Conservation (phyloP, 2,329 filamentous ascomycete species). For the Fusarium sp. region DNA sequence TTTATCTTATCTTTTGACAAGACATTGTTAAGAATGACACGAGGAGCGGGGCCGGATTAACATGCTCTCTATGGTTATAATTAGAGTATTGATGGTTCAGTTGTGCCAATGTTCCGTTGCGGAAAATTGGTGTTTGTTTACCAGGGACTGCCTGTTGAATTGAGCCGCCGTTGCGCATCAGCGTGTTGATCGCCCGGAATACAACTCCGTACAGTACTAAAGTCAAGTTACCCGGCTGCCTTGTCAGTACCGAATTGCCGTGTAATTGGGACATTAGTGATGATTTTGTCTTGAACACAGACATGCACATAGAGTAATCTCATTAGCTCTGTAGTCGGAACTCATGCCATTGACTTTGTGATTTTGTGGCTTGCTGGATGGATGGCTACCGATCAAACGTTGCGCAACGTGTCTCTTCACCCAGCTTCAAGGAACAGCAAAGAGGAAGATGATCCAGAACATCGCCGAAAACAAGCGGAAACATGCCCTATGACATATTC, state of each 20-base stretch:
- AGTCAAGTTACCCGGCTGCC: background rate
- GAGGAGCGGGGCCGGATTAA: constrained; percentile 1
- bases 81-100: background rate
- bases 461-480: background rate
- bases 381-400: background rate
- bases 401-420: background rate
- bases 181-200: background rate
- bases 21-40: background rate
- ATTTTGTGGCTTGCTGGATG: background rate
- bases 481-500: background rate
- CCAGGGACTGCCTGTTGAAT: background rate
- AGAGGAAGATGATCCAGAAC: background rate
- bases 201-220: background rate
- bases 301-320: background rate
- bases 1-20: constrained; percentile 30
- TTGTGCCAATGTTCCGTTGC: background rate
- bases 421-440: background rate
- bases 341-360: background rate
- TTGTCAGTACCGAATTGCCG: background rate
- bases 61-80: constrained; percentile 1
- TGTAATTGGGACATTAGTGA: background rate
- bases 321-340: background rate
- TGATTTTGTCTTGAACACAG: background rate
- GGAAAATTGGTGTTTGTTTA: background rate
- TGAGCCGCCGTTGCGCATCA: background rate